phyloP scores from a whole-genome alignment of 2,329 filamentous ascomycete species.

The Arthrocladium fulminans region DNA sequence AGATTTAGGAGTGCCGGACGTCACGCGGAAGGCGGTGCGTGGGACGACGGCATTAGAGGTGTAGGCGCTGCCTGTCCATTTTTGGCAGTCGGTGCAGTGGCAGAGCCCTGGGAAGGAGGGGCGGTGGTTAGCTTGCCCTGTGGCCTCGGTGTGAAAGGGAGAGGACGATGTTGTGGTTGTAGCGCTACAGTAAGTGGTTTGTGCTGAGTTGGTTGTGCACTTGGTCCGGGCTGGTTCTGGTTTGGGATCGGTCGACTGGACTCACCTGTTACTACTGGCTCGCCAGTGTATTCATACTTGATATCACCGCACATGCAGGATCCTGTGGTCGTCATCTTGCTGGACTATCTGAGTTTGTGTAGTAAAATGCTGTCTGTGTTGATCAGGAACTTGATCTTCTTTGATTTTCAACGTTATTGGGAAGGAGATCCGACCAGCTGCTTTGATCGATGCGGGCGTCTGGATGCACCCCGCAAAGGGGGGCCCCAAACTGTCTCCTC shows the following conservation, averaged over 20 bases:
- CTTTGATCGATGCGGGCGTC: not conserved
- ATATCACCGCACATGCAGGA: constrained; percentile 30
- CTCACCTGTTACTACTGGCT: constrained; percentile 10
- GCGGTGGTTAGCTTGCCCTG: too few relatives aligned
- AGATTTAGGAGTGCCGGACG: constrained; percentile 40
- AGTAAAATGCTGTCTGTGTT: too few relatives aligned
- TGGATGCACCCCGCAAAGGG: not conserved
- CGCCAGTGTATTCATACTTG: constrained; percentile 26
- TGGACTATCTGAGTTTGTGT: not conserved
- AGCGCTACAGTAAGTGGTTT: too few relatives aligned
- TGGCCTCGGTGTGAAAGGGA: too few relatives aligned
- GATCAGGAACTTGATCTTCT: too few relatives aligned
- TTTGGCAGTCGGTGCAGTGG: constrained; percentile 48
- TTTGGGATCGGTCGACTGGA: not conserved
- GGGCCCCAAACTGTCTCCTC: too few relatives aligned
- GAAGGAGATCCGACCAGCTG: not conserved
- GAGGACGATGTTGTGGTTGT: too few relatives aligned
- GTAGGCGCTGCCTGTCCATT: constrained; percentile 48
- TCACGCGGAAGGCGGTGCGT: constrained; percentile 40
- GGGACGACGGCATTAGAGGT: constrained; percentile 48
- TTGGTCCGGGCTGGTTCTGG: too few relatives aligned
- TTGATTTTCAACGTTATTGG: not conserved
- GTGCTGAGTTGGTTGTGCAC: too few relatives aligned
- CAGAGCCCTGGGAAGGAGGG: constrained; percentile 39
- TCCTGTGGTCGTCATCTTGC: constrained; percentile 25